Evolutionary conservation across 192 early-diverging fungal genomes (phyloP), one percentile per base, ranked within the genome.

Genomic region (Endogone sp.): DNA sequence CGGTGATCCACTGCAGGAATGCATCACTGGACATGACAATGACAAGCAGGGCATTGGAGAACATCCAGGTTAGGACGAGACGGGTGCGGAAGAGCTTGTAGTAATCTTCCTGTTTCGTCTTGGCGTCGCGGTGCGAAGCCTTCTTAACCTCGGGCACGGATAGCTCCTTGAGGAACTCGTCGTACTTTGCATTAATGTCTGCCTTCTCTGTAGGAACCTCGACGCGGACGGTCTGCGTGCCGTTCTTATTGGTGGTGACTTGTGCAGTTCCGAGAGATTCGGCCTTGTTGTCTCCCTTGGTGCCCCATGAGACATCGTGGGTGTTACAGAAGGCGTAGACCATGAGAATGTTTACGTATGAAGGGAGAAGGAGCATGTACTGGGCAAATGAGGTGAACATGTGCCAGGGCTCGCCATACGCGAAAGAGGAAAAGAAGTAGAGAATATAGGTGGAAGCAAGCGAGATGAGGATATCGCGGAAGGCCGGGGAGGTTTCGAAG

Each of bases 231-330:
- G 75, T 73, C 24, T 84, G 78, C 59, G 79, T 77, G 22, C 83
- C 84, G 16, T 78, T 68, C 29, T 84, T 84, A 55, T 79, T 84
- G 56, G 78, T 77, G 60, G 81, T 84, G 67, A 83, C 83, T 2
- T 75, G 82, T 71, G 82, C 84, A 4, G 81, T 57, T 70, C 82
- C 84, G 4, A 74, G 77, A 13, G 79, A 75, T 0, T 82, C 71
- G 13, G 75, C 70, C 60, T 91, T 90, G 37, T 49, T 49, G 72
- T 90, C 89, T 58, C 92, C 90, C 66, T 93, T 94, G 20, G 91
- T 93, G 66, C 92, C 93, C 93, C 92, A 94, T 88, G 21, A 89
- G 24, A 94, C 91, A 73, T 94, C 93, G 79, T 94, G 92, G 0
- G 90, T 86, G 74, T 94, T 94, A 71, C 88, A 90, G 73, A 93